These are phyloP conservation scores for Chlamydomonas schloesseri DNA, from an alignment of 139 green algal species.

Conservation along the genomic window DNA sequence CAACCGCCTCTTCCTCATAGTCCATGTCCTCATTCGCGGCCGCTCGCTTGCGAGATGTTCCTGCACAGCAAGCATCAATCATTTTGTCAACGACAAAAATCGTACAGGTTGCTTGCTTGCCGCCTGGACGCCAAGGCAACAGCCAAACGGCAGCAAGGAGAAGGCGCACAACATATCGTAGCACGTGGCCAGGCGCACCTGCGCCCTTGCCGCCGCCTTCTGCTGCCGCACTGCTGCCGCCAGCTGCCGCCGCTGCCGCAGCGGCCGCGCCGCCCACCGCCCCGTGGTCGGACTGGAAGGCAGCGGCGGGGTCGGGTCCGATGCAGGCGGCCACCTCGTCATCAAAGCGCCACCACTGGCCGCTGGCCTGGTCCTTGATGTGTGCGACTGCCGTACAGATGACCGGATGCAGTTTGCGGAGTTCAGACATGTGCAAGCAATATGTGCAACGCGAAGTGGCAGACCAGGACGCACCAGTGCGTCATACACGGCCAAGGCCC, in stretches of 20 bases:
- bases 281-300: conserved; percentile 50
- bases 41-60: not conserved
- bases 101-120: too few relatives aligned
- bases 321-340: conserved; percentile 78
- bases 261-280: not conserved
- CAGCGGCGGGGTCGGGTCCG: conserved; percentile 56
- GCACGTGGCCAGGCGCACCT: too few relatives aligned
- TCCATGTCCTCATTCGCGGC: not conserved
- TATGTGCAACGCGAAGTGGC: too few relatives aligned
- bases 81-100: too few relatives aligned
- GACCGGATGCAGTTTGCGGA: too few relatives aligned
- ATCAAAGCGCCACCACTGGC: conserved; percentile 91
- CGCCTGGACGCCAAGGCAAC: too few relatives aligned
- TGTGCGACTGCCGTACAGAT: conserved; percentile 63
- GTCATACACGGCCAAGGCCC: too few relatives aligned
- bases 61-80: not conserved
- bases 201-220: not conserved
- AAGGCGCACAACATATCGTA: too few relatives aligned
- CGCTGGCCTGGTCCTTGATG: conserved; percentile 45
- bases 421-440: too few relatives aligned
- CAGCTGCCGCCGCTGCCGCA: not conserved
- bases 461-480: too few relatives aligned
- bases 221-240: not conserved
- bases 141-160: too few relatives aligned
- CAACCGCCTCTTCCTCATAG: not conserved